A percentile compares a stretch with the other conserved stretches of the same genome.
Conservation (phyloP, 768 basidiomycete species). For the Lentinula lateritia region DNA sequence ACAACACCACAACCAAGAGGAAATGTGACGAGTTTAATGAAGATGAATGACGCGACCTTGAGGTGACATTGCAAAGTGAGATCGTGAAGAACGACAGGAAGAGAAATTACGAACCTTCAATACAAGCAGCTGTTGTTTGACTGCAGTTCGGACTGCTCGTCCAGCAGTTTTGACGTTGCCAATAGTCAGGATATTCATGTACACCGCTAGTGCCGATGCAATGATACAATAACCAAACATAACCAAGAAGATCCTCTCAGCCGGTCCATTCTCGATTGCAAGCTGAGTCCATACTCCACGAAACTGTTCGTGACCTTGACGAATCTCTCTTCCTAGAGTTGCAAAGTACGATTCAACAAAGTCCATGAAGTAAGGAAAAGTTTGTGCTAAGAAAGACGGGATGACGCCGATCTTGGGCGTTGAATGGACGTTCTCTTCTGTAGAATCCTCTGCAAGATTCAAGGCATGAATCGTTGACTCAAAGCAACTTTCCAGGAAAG, state of each 20-base stretch:
- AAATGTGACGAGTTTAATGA: conserved; percentile 85
- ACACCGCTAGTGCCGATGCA: conserved; percentile 52
- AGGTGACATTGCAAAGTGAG: conserved; percentile 7
- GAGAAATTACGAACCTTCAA: conserved; percentile 68
- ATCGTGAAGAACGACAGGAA: background rate
- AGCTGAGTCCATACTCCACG: conserved; percentile 52
- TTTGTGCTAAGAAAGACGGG: conserved; percentile 4
- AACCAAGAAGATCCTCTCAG: conserved; percentile 66
- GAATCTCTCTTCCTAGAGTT: conserved; percentile 49
- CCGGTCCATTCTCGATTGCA: conserved; percentile 57
- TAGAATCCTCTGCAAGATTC: background rate
- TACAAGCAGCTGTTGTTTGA: conserved; percentile 83
- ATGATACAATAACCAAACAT: conserved; percentile 70
- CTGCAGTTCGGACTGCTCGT: conserved; percentile 61
- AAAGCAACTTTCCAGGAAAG: background rate
- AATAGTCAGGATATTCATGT: conserved; percentile 72
- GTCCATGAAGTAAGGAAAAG: conserved; percentile 14
- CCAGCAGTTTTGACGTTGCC: conserved; percentile 71
- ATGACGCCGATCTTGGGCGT: background rate
- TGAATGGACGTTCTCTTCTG: background rate
- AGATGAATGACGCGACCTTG: conserved; percentile 88
- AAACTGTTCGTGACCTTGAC: conserved; percentile 31
- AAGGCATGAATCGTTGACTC: background rate
- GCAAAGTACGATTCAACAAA: conserved; percentile 58
- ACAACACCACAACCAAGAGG: conserved; percentile 86